phyloP scores from a whole-genome alignment of 116 monocot species.

The Zostera marina region DNA sequence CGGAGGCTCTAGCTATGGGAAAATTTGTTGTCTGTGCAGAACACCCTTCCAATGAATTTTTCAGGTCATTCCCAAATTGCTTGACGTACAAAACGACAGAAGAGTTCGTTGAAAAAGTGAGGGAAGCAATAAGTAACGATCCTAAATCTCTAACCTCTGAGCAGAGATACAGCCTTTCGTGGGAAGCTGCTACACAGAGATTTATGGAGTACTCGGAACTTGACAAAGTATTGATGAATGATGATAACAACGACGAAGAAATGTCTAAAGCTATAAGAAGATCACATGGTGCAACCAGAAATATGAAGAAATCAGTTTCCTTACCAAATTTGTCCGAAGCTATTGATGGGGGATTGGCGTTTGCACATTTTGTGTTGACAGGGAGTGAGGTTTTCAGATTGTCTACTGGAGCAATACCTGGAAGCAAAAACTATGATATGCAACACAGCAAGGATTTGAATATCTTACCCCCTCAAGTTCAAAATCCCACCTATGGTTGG shows the following conservation, averaged over 20 bases:
- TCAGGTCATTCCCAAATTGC: conserved; percentile 83
- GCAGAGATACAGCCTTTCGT: conserved; percentile 71
- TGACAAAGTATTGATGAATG: conserved; percentile 29
- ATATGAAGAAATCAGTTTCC: conserved; percentile 49
- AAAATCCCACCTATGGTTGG: conserved; percentile 87
- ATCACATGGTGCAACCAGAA: neutral
- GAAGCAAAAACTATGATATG: conserved; percentile 48
- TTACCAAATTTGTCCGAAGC: conserved; percentile 41
- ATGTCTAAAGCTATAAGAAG: neutral
- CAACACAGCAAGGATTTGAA: conserved; percentile 67
- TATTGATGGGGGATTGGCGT: conserved; percentile 74
- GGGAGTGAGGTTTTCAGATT: conserved; percentile 76
- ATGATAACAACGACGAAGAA: conserved; percentile 4
- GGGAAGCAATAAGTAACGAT: conserved; percentile 53
- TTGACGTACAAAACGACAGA: conserved; percentile 80
- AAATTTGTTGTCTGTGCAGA: conserved; percentile 97
- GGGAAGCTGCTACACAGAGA: conserved; percentile 93
- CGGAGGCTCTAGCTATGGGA: conserved; percentile 98
- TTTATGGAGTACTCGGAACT: conserved; percentile 84
- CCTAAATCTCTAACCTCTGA: conserved; percentile 70
- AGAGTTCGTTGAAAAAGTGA: conserved; percentile 75
- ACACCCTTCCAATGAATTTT: conserved; percentile 97
- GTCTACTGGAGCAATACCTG: conserved; percentile 73
- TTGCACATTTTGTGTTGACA: conserved; percentile 73
- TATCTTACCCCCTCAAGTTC: conserved; percentile 63